Percentiles rank a stretch among this genome's conserved stretches.
Evolutionary conservation across 2,329 filamentous ascomycete species (phyloP).

Genomic region (Thielaviopsis punctulata): DNA sequence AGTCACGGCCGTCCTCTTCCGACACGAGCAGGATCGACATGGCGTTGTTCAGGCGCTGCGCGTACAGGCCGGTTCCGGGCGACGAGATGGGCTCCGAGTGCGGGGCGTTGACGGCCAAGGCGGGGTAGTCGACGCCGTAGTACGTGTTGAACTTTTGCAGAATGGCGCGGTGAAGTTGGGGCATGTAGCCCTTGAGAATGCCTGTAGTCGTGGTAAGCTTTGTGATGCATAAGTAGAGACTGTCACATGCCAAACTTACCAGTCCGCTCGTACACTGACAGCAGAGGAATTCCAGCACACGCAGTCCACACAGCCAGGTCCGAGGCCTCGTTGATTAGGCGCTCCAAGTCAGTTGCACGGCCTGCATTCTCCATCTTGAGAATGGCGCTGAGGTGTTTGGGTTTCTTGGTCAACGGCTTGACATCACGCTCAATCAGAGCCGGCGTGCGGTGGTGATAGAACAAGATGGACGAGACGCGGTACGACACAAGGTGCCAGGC

Average conservation of each 20-base stretch:
- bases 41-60: constrained; percentile 9
- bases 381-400: constrained; percentile 76
- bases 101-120: constrained; percentile 40
- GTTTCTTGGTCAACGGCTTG: constrained; percentile 52
- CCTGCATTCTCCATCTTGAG: constrained; percentile 56
- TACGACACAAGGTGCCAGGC: constrained; percentile 64
- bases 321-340: constrained; percentile 74
- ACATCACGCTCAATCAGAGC: constrained; percentile 85
- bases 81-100: constrained; percentile 24
- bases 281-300: constrained; percentile 67
- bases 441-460: constrained; percentile 91
- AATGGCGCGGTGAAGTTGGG: constrained; percentile 66
- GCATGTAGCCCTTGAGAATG: constrained; percentile 73
- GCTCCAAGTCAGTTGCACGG: constrained; percentile 56
- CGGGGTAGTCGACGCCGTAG: constrained; percentile 60
- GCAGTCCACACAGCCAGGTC: constrained; percentile 90
- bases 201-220: constrained; percentile 31
- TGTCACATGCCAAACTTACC: constrained; percentile 34
- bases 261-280: constrained; percentile 85
- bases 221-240: background rate
- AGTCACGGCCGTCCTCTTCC: constrained; percentile 76
- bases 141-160: constrained; percentile 69
- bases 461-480: constrained; percentile 62
- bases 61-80: constrained; percentile 15
- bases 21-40: constrained; percentile 43